Base-by-base conservation (phyloP, 768 basidiomycete genomes). In the Xerocomellus dryophilus region DNA sequence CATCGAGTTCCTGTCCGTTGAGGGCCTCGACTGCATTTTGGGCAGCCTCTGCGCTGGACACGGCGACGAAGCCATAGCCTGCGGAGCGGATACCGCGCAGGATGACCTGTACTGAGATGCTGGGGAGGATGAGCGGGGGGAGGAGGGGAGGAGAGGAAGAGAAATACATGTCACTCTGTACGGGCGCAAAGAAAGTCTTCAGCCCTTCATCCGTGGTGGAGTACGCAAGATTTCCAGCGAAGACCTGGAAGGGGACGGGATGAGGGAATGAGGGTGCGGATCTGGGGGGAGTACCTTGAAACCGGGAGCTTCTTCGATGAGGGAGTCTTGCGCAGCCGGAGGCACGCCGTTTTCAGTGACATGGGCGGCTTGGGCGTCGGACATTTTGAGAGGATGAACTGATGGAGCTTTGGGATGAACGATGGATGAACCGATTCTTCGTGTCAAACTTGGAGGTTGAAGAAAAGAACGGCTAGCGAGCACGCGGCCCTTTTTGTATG, bases 141-240 rank as follows among this genome's bases (percentile, higher is more conserved):
- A 6, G 15, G 47, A 4, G 36, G 38, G 47, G 15, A n/a, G 15
- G 47, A 43, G 44, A 46, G 35, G 36, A 49, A 35, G 66, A 17
- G 12, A 83, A 87, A 68, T 79, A 95, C 93, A 95, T 86, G 74
- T 92, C 91, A 78, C 76, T 82, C 74, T 82, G 79, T 69, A 92
- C 86, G 70, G 88, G 88, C 74, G 81, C 87, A 81, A 95, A 96
- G 81, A 96, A 88, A 74, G 89, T 78, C 86, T 84, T 89, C 78
- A 96, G 87, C 84, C 90, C 90, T 76, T 92, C 88, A 81, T 93
- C 90, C 80, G 88, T 91, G 63, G 90, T 93, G 69, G 85, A 79
- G 76, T 94, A 96, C 78, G 91, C 84, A 80, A 96, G 92, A 78
- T 96, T 96, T 66, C 93, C 93, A 69, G 86, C 90, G 74, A 95